phyloP scores from a whole-genome alignment of 2,329 filamentous ascomycete species.

The Neonectria coccinea region DNA sequence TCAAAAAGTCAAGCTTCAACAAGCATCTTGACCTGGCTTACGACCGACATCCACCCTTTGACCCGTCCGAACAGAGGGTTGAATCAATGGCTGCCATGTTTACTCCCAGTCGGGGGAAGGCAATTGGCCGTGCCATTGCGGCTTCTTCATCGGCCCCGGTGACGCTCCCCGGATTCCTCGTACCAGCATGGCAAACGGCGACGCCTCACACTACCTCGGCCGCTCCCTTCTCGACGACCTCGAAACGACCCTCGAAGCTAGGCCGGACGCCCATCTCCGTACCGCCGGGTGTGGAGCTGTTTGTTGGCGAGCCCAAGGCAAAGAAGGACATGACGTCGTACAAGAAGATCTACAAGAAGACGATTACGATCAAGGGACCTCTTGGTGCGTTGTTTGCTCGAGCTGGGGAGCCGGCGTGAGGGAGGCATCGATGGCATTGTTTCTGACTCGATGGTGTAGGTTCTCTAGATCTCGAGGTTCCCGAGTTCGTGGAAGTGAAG shows the following conservation, averaged over 20 bases:
- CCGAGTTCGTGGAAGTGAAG: slow-evolving; percentile 78
- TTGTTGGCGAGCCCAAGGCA: slow-evolving; percentile 71
- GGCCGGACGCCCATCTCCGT: slow-evolving; percentile 84
- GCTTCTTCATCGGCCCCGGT: slow-evolving; percentile 60
- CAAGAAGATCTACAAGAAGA: slow-evolving; percentile 71
- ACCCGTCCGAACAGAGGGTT: slow-evolving; percentile 20
- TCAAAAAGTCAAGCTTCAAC: slow-evolving; percentile 47
- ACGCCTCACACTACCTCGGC: slow-evolving; percentile 52
- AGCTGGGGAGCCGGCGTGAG: background rate
- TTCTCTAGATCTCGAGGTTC: slow-evolving; percentile 81
- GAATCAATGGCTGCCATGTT: slow-evolving; percentile 67
- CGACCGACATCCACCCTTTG: slow-evolving; percentile 31
- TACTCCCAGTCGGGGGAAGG: slow-evolving; percentile 70
- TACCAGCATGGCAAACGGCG: slow-evolving; percentile 74
- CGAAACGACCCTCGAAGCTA: slow-evolving; percentile 80
- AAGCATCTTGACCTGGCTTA: slow-evolving; percentile 30
- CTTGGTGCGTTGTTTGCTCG: slow-evolving; percentile 66
- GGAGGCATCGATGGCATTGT: slow-evolving; percentile 7
- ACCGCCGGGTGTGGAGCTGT: slow-evolving; percentile 84
- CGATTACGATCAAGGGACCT: slow-evolving; percentile 82
- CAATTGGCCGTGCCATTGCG: slow-evolving; percentile 64
- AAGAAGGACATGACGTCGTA: slow-evolving; percentile 69
- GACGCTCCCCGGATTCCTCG: slow-evolving; percentile 77
- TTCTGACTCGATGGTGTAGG: slow-evolving; percentile 59
- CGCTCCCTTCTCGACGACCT: slow-evolving; percentile 75